These are phyloP conservation scores for Pterocarpus santalinus DNA, from an alignment of 306 rosid species.

Conservation along the genomic window DNA sequence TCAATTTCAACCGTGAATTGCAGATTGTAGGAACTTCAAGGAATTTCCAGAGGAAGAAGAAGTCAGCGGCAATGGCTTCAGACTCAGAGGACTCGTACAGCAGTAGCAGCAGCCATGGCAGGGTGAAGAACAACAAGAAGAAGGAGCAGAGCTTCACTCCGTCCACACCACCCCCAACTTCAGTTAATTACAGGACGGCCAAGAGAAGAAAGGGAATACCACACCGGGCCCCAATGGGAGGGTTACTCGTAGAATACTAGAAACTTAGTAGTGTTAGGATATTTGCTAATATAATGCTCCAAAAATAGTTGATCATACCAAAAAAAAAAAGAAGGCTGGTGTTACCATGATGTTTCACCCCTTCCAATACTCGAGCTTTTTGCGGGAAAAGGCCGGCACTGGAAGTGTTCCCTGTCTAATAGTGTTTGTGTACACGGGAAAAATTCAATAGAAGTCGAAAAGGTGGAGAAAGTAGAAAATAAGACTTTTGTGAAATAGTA, in stretches of 20 bases:
- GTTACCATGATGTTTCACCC: too few species aligned
- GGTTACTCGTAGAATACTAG: conserved; percentile 79
- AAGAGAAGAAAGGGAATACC: conserved; percentile 98
- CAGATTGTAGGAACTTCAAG: conserved; percentile 85
- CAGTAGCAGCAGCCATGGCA: conserved; percentile 66
- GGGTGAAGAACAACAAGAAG: conserved; percentile 29
- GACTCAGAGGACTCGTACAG: conserved; percentile 95
- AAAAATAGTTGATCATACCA: too few species aligned
- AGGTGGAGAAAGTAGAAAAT: too few species aligned
- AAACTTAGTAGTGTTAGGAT: conserved; percentile 18
- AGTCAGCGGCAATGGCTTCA: conserved; percentile 59
- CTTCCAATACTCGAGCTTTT: too few species aligned
- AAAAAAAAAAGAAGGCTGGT: too few species aligned
- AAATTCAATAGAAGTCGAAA: too few species aligned
- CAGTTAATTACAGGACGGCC: conserved; percentile 79
- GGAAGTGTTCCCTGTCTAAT: too few species aligned
- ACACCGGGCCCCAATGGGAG: conserved; percentile 95
- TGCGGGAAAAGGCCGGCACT: too few species aligned
- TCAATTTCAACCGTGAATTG: not conserved
- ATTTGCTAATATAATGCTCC: conserved; percentile 51
- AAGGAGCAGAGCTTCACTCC: conserved; percentile 85
- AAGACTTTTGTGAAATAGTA: too few species aligned
- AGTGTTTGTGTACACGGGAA: too few species aligned
- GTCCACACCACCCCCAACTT: conserved; percentile 92
- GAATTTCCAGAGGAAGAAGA: conserved; percentile 66